Conservation (phyloP, 192 early-diverging fungal species). For the Backusella circina region DNA sequence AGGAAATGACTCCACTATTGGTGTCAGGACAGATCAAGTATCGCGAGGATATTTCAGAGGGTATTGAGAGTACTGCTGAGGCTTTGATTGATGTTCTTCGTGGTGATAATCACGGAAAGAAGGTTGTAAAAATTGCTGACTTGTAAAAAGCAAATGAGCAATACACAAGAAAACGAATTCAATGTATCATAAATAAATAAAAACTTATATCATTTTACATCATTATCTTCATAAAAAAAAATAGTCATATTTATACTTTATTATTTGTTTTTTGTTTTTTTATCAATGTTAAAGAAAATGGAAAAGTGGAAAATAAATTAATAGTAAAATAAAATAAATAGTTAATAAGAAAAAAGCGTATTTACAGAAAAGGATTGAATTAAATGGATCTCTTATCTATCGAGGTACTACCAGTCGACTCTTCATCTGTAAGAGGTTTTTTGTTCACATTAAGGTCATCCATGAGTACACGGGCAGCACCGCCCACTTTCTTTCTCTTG, state of each 20-base stretch:
- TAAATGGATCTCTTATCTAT: neutral
- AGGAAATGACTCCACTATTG: slow-evolving; percentile 52
- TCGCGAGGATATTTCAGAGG: slow-evolving; percentile 50
- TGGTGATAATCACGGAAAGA: slow-evolving; percentile 67
- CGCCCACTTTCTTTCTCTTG: neutral
- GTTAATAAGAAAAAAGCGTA: neutral
- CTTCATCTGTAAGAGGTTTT: neutral
- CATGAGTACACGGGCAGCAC: slow-evolving; percentile 1
- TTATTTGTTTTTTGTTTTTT: no score
- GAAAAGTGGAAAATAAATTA: neutral
- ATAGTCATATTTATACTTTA: neutral
- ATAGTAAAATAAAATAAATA: neutral
- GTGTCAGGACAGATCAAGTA: slow-evolving; percentile 59
- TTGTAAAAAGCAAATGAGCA: slow-evolving; percentile 23
- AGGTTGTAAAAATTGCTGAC: slow-evolving; percentile 48
- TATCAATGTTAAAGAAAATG: neutral
- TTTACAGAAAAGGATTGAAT: neutral
- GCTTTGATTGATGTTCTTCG: slow-evolving; percentile 57
- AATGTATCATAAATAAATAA: neutral
- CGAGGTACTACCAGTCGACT: neutral
- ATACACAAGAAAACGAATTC: neutral
- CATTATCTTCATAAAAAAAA: neutral
- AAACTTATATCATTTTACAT: neutral
- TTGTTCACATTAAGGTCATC: neutral
- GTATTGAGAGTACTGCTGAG: slow-evolving; percentile 59